Percentiles rank a stretch among this genome's conserved stretches.
These are phyloP conservation scores for Batkoa obscura DNA, from an alignment of 371 early-diverging fungal species.

Conservation along the genomic window DNA sequence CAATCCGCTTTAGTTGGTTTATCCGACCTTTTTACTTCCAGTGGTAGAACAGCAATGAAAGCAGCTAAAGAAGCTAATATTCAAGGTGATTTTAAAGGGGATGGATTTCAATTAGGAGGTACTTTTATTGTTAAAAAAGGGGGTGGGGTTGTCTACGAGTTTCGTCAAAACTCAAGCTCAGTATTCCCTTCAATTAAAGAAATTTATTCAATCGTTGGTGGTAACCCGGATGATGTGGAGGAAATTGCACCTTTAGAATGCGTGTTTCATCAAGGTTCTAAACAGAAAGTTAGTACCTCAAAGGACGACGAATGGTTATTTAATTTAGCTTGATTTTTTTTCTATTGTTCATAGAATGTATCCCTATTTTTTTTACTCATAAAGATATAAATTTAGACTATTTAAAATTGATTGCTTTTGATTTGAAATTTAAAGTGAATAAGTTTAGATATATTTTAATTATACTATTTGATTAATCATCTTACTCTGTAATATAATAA, in stretches of 20 bases:
- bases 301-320: no score
- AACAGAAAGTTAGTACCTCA: no score
- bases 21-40: not conserved
- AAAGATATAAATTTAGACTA: no score
- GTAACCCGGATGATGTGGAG: not conserved
- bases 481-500: no score
- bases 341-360: no score
- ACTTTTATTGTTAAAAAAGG: not conserved
- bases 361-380: no score
- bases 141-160: not conserved
- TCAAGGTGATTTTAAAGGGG: not conserved
- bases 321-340: no score
- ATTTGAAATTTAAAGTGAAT: no score
- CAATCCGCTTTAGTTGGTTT: not conserved
- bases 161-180: not conserved
- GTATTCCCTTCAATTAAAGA: not conserved
- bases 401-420: no score
- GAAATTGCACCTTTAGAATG: constrained; percentile 2
- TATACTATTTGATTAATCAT: no score
- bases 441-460: no score
- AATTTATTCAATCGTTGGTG: not conserved
- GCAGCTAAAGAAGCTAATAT: not conserved
- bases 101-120: constrained; percentile 5
- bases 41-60: not conserved
- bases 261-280: not conserved